These are phyloP conservation scores for Alloteropsis angusta DNA, from an alignment of 202 grass and related monocot species.

Conservation along the genomic window DNA sequence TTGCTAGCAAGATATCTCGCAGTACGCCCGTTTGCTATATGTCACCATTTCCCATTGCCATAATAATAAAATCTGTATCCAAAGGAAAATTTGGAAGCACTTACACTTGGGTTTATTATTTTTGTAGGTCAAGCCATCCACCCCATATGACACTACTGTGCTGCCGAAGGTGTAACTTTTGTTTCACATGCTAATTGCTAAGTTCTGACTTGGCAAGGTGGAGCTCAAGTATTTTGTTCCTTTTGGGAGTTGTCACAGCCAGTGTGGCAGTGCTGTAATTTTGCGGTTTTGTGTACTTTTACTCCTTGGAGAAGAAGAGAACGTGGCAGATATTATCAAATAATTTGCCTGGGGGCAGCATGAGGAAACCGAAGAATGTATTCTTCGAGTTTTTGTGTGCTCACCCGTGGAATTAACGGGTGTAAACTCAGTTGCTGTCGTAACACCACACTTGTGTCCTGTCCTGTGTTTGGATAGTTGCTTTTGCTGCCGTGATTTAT, in stretches of 20 bases:
- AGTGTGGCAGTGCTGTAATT: conserved; percentile 15
- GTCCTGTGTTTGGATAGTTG: background rate
- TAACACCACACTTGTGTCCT: background rate
- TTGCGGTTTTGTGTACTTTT: background rate
- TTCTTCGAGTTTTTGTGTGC: background rate
- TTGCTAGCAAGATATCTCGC: conserved; percentile 71
- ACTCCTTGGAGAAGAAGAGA: background rate
- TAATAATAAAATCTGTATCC: background rate
- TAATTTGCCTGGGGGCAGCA: background rate
- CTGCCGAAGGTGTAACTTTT: conserved; percentile 41
- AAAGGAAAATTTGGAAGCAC: background rate
- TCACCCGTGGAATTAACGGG: background rate
- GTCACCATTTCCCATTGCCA: background rate
- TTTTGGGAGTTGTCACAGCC: background rate
- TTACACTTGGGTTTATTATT: background rate
- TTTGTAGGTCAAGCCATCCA: conserved; percentile 43
- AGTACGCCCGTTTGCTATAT: conserved; percentile 28
- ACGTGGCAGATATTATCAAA: background rate
- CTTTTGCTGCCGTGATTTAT: background rate
- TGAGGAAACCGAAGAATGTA: background rate
- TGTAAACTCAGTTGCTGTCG: background rate
- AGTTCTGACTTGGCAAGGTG: background rate
- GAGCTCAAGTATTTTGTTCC: background rate
- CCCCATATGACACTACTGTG: conserved; percentile 31
- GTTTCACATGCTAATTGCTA: background rate